phyloP scores from a whole-genome alignment of 148 eudicot species.

The Camellia lanceoleosa region DNA sequence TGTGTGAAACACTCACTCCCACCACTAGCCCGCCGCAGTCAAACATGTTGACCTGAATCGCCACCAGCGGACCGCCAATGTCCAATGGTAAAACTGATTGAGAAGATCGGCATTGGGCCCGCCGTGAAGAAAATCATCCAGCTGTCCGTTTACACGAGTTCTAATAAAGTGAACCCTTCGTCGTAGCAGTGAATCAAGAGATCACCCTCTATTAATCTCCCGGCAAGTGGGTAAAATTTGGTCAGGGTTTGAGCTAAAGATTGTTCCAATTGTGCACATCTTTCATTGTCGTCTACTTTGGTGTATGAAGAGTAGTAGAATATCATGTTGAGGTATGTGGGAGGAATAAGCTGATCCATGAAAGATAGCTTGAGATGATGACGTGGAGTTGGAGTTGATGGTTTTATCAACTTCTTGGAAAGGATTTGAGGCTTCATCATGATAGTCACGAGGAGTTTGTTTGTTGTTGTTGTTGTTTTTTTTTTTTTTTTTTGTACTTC shows the following conservation, averaged over 20 bases:
- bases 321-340: conserved; percentile 2
- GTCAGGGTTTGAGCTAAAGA: conserved; percentile 18
- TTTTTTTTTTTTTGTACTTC: too few relatives aligned
- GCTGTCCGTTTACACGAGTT: neutral
- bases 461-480: too few relatives aligned
- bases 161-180: conserved; percentile 10
- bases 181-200: conserved; percentile 11
- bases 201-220: conserved; percentile 15
- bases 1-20: conserved; percentile 16
- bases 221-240: conserved; percentile 29
- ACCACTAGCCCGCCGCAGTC: conserved; percentile 14
- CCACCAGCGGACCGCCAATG: neutral
- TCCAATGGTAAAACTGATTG: conserved; percentile 16
- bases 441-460: neutral
- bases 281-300: neutral
- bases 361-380: conserved; percentile 23
- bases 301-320: conserved; percentile 15
- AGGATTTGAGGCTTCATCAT: conserved; percentile 6
- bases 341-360: conserved; percentile 28
- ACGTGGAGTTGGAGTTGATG: conserved; percentile 27
- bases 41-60: conserved; percentile 11
- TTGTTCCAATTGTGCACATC: conserved; percentile 11
- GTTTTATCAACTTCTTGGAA: conserved; percentile 22
- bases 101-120: neutral
- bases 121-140: neutral